Evolutionary conservation across 306 rosid genomes (phyloP).

Genomic region (Fagus sylvatica): DNA sequence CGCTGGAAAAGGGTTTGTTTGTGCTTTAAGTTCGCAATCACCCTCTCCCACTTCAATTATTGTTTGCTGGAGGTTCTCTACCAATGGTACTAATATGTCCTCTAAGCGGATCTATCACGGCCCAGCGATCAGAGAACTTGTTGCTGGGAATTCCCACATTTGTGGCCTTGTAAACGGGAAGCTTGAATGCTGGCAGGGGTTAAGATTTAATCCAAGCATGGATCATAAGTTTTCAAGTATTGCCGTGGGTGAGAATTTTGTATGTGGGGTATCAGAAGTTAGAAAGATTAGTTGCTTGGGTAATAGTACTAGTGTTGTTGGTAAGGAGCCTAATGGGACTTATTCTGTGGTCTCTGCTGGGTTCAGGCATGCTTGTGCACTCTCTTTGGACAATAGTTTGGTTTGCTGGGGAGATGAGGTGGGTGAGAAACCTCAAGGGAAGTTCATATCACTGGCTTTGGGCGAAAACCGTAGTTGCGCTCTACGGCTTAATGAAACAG

Average conservation of each 20-base stretch:
- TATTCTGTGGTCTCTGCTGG: constrained; percentile 53
- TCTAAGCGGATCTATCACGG: constrained; percentile 51
- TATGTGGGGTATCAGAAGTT: constrained; percentile 48
- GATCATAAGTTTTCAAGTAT: constrained; percentile 32
- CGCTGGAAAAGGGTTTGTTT: constrained; percentile 69
- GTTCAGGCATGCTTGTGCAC: constrained; percentile 63
- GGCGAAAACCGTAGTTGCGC: constrained; percentile 75
- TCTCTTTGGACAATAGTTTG: constrained; percentile 34
- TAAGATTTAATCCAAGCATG: constrained; percentile 1
- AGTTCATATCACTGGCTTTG: constrained; percentile 64
- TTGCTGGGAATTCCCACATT: constrained; percentile 57
- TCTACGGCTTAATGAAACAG: constrained; percentile 32
- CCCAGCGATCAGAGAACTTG: constrained; percentile 35
- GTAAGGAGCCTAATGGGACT: constrained; percentile 14
- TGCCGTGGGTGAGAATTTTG: constrained; percentile 65
- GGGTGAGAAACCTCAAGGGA: constrained; percentile 42
- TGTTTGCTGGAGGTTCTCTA: constrained; percentile 81
- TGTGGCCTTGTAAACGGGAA: constrained; percentile 51
- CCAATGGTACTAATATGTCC: constrained; percentile 28
- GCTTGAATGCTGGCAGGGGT: constrained; percentile 82
- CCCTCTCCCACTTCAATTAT: constrained; percentile 33
- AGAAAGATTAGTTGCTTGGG: constrained; percentile 47
- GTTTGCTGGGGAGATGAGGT: constrained; percentile 63
- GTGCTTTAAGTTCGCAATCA: constrained; percentile 46
- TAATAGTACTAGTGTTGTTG: constrained; percentile 17